Base-by-base conservation (phyloP, 2,329 filamentous ascomycete genomes). In the Curvularia eragrostidis region DNA sequence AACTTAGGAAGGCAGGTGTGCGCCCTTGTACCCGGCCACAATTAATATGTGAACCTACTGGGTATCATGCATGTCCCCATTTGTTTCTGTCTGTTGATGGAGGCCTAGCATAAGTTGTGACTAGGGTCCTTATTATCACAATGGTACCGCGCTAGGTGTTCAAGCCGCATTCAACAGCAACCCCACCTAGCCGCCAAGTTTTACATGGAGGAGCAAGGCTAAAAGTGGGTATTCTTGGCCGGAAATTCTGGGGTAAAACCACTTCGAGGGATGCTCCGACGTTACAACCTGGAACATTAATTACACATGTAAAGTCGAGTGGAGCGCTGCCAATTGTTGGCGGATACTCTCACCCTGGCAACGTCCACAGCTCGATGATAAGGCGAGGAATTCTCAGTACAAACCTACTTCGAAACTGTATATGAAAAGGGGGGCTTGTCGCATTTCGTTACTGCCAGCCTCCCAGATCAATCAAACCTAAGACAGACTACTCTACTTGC, bases 61-160 rank as follows among this genome's bases (percentile, higher is more conserved):
- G 42, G 23, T 23, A 44, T 44, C 15, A 44, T 44, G 42, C 42
- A 15, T 15, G 18, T 26, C 15, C 24, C 39, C 5, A 15, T 3
- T 23, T 18, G 3, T 28, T 28, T 7, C 15, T 28, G 24, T 44
- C 5, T 13, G 23, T 26, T 5, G 9, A 15, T n/a, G 42, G 42
- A n/a, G 15, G 42, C 42, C n/a, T 28, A 9, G 15, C 23, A 44
- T 5, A 15, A 23, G 42, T 23, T 23, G 8, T 18, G 23, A 44
- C 42, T 18, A n/a, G 42, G 42, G 15, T 44, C 5, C 42, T 44
- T 44, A 44, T 44, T 44, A 44, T 44, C 7, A 44, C 13, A 44
- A 44, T 44, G 23, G 15, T n/a, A 44, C 23, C 23, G 15, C 19
- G 42, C 15, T 44, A n/a, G 42, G 42, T 44, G 42, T 28, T 44